Conservation (phyloP, 352 stramenopile genomes). For the Phytophthora fragariae region DNA sequence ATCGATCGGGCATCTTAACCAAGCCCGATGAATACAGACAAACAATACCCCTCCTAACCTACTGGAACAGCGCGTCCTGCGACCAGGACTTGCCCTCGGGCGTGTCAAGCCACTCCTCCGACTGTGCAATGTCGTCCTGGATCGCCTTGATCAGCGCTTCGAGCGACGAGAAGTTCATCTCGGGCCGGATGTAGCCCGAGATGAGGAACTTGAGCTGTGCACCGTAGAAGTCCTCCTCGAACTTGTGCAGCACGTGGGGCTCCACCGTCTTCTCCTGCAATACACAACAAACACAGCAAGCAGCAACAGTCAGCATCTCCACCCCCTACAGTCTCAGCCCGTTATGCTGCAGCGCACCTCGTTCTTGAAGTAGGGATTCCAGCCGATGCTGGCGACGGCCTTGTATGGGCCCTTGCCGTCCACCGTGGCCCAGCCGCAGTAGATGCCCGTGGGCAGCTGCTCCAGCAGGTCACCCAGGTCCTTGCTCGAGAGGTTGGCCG, state of each 20-base stretch:
- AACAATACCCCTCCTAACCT: conserved; percentile 17
- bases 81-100: conserved; percentile 61
- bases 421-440: conserved; percentile 94
- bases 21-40: conserved; percentile 7
- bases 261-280: conserved; percentile 96
- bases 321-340: too few relatives aligned
- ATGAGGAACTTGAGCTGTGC: conserved; percentile 94
- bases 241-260: conserved; percentile 95
- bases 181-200: conserved; percentile 92
- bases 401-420: conserved; percentile 89
- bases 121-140: conserved; percentile 82
- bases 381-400: conserved; percentile 97
- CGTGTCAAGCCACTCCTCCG: conserved; percentile 71
- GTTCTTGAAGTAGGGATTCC: conserved; percentile 95
- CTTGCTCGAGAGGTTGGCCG: conserved; percentile 93
- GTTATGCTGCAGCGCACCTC: conserved; percentile 55
- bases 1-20: conserved; percentile 12
- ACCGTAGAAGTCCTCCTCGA: conserved; percentile 96
- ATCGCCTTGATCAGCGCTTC: conserved; percentile 94
- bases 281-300: conserved; percentile 7
- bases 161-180: conserved; percentile 95
- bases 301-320: not conserved
- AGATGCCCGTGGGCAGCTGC: conserved; percentile 90
- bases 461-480: conserved; percentile 87
- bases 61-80: conserved; percentile 57